Evolutionary conservation across 1,139 yeast genomes (phyloP).

Genomic region (Spencermartinsiella ligniputridi): DNA sequence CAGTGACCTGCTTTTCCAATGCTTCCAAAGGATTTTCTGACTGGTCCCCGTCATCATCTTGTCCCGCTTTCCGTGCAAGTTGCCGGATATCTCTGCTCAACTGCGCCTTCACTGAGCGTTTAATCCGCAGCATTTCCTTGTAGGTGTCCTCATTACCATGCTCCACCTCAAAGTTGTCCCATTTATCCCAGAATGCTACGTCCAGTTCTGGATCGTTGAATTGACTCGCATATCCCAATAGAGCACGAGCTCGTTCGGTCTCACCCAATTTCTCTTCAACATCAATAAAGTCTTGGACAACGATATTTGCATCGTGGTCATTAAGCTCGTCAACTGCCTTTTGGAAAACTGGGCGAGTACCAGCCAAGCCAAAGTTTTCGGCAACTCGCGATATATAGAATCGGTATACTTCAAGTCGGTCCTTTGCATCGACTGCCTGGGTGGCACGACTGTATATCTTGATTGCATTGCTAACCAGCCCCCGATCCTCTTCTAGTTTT

Average conservation of each 20-base stretch:
- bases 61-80: conserved; percentile 26
- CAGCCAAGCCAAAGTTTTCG: conserved; percentile 34
- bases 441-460: conserved; percentile 43
- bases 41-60: not conserved
- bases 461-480: conserved; percentile 43
- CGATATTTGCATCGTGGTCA: conserved; percentile 30
- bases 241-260: conserved; percentile 54
- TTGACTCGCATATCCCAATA: conserved; percentile 48
- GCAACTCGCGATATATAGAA: conserved; percentile 32
- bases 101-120: conserved; percentile 47
- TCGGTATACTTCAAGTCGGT: conserved; percentile 35
- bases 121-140: conserved; percentile 68
- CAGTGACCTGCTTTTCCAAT: conserved; percentile 28
- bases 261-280: conserved; percentile 51
- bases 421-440: conserved; percentile 32
- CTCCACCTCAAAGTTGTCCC: conserved; percentile 72
- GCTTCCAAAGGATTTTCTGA: conserved; percentile 12
- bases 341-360: conserved; percentile 40
- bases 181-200: conserved; percentile 50
- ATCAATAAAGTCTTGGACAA: conserved; percentile 41
- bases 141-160: conserved; percentile 68
- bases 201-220: conserved; percentile 40
- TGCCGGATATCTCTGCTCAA: conserved; percentile 37
- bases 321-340: conserved; percentile 42
- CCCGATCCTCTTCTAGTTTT: conserved; percentile 54